Evolutionary conservation across 2,329 filamentous ascomycete species (phyloP).

Genomic region (Paraphaeosphaeria sporulosa): DNA sequence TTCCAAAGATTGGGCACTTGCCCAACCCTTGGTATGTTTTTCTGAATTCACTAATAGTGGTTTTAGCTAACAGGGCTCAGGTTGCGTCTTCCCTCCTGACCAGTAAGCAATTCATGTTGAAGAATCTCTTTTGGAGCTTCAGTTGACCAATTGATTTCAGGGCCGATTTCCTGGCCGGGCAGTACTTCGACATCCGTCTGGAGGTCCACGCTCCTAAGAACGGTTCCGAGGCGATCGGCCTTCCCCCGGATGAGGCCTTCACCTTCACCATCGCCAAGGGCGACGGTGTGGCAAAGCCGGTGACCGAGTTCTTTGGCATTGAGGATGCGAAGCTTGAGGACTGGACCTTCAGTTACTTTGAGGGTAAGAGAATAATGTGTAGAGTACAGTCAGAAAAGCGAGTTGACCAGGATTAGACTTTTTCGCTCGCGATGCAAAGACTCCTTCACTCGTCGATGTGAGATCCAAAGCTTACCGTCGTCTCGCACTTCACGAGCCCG

Average conservation of each 20-base stretch:
- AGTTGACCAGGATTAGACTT: conserved; percentile 59
- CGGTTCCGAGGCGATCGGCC: conserved; percentile 77
- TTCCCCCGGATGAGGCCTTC: conserved; percentile 76
- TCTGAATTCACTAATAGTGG: background rate
- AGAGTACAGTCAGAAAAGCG: background rate
- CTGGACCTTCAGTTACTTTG: conserved; percentile 86
- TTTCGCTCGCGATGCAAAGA: conserved; percentile 75
- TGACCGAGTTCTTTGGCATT: conserved; percentile 73
- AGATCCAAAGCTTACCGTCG: conserved; percentile 80
- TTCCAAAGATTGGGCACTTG: conserved; percentile 64
- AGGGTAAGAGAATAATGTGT: conserved; percentile 57
- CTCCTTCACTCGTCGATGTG: conserved; percentile 78
- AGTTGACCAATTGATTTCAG: conserved; percentile 38
- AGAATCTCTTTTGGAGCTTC: conserved; percentile 14
- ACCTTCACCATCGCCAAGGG: conserved; percentile 76
- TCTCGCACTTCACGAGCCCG: conserved; percentile 78
- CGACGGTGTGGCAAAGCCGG: conserved; percentile 61
- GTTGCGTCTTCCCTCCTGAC: conserved; percentile 65
- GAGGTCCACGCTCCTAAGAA: conserved; percentile 84
- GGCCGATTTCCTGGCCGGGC: conserved; percentile 82
- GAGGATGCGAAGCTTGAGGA: conserved; percentile 76
- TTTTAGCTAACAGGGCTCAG: conserved; percentile 33
- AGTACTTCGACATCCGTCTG: conserved; percentile 83
- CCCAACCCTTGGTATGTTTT: conserved; percentile 58
- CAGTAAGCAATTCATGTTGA: conserved; percentile 51